These are phyloP conservation scores for Stygiomarasmius scandens DNA, from an alignment of 1,284 basidiomycete genomes.

Conservation along the genomic window DNA sequence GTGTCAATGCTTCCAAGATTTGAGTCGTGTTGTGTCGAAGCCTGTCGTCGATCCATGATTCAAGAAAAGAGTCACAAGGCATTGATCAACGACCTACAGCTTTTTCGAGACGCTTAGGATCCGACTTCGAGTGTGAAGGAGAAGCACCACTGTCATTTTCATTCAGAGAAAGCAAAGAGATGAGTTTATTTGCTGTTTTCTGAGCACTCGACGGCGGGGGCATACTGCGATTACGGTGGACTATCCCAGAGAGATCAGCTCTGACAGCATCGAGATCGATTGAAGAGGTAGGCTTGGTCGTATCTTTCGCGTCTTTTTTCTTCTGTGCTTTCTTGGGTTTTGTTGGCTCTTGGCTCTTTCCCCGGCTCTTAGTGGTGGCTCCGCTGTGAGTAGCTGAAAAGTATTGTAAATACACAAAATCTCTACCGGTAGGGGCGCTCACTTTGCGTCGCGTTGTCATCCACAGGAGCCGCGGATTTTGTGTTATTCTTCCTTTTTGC, in stretches of 20 bases:
- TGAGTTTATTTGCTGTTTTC: background rate
- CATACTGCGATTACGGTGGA: background rate
- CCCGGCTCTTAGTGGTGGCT: background rate
- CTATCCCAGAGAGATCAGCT: background rate
- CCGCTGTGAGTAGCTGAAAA: background rate
- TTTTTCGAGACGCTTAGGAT: background rate
- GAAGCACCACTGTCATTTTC: background rate
- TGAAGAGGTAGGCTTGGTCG: background rate
- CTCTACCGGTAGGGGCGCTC: background rate
- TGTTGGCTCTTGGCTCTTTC: background rate
- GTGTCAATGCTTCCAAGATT: background rate
- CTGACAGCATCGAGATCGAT: background rate
- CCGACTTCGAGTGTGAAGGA: background rate
- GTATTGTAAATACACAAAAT: background rate
- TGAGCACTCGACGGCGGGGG: background rate
- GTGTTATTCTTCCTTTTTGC: conserved; percentile 7
- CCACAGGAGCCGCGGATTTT: background rate
- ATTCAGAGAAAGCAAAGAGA: background rate
- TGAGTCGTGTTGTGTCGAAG: background rate
- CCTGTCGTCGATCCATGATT: background rate
- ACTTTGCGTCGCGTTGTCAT: background rate
- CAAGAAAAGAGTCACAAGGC: background rate
- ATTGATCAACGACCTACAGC: background rate
- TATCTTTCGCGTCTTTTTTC: background rate
- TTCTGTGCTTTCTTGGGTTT: background rate